Conservation (phyloP, 176 grass and related monocot genomes). For the Raddia guianensis region DNA sequence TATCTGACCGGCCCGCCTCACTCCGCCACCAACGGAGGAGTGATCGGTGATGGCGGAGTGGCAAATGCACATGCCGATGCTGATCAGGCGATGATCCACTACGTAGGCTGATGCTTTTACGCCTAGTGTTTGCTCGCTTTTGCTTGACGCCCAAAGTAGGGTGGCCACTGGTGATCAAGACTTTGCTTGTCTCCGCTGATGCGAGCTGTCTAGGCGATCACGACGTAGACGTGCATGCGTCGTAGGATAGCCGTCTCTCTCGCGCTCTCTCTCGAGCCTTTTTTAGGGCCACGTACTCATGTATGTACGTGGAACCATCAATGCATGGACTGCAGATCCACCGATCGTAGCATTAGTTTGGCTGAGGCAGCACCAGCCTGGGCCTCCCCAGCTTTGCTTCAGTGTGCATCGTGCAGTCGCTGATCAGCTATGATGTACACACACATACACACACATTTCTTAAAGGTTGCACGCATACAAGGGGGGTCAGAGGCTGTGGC, state of each 20-base stretch:
- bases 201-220: neutral
- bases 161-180: neutral
- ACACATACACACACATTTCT: conserved; percentile 19
- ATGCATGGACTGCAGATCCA: neutral
- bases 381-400: conserved; percentile 39
- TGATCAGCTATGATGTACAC: conserved; percentile 28
- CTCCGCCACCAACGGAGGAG: neutral
- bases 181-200: neutral
- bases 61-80: too few species aligned
- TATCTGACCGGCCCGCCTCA: conserved; percentile 34
- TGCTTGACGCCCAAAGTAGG: neutral
- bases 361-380: neutral
- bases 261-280: neutral
- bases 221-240: neutral
- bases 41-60: too few species aligned
- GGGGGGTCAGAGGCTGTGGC: conserved; percentile 20
- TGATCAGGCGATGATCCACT: conserved; percentile 12
- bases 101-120: neutral
- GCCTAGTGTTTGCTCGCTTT: conserved; percentile 5
- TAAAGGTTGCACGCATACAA: conserved; percentile 35
- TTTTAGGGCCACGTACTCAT: conserved; percentile 2
- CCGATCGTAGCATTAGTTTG: neutral
- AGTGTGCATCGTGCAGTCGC: conserved; percentile 15
- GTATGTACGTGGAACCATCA: too few species aligned
- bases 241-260: neutral